phyloP scores from a whole-genome alignment of 139 green algal species.

The Chlorella sp. region DNA sequence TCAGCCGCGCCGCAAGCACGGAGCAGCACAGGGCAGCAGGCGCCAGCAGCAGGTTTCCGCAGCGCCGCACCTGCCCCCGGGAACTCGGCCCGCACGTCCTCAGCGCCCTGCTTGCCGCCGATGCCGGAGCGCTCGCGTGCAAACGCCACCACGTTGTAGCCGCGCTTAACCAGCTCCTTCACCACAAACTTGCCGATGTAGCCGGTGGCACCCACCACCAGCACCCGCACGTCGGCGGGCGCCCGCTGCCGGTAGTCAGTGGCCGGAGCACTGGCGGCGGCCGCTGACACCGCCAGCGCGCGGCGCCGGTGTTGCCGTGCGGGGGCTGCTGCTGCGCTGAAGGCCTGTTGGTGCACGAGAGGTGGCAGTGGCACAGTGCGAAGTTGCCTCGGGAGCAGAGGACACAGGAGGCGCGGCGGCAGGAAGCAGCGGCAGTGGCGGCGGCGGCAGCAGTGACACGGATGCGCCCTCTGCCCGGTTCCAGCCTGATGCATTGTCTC shows the following conservation, averaged over 20 bases:
- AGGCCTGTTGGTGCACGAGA: background rate
- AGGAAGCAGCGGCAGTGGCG: background rate
- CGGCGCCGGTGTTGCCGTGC: background rate
- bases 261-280: constrained; percentile 6
- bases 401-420: too few relatives aligned
- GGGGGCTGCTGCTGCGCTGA: background rate
- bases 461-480: background rate
- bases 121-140: constrained; percentile 91
- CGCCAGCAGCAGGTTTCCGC: too few relatives aligned
- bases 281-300: background rate
- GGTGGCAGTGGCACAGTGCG: background rate
- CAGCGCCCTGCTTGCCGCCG: constrained; percentile 84
- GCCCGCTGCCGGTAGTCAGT: constrained; percentile 69
- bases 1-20: too few relatives aligned
- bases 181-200: constrained; percentile 97
- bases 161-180: constrained; percentile 70
- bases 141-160: constrained; percentile 88
- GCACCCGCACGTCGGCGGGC: constrained; percentile 83
- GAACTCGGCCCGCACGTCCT: constrained; percentile 84
- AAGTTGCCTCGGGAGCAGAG: background rate
- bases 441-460: background rate
- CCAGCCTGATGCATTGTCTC: background rate
- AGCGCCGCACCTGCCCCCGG: constrained; percentile 59
- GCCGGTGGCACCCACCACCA: constrained; percentile 95
- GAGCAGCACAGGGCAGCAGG: too few relatives aligned